phyloP scores from a whole-genome alignment of 495 filamentous ascomycete genomes.

The Aspergillus ostianus region DNA sequence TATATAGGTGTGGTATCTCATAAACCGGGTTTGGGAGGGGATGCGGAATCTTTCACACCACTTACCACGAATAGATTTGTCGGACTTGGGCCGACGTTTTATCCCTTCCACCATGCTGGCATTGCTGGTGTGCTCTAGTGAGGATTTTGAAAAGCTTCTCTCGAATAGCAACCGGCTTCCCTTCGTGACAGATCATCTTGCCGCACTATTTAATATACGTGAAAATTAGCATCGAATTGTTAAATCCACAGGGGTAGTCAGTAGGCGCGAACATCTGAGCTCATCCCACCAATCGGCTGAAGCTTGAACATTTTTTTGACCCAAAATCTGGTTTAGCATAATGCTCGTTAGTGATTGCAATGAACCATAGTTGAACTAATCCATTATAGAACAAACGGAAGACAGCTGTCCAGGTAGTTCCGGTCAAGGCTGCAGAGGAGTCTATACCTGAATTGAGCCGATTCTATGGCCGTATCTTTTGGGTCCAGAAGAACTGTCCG shows the following conservation, averaged over 20 bases:
- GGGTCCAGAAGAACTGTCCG: slow-evolving; percentile 52
- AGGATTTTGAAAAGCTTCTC: slow-evolving; percentile 58
- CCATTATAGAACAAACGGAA: not conserved
- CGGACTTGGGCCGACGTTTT: slow-evolving; percentile 59
- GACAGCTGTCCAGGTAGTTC: not conserved
- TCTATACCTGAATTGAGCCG: slow-evolving; percentile 54
- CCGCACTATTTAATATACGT: slow-evolving; percentile 24
- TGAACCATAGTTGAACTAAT: slow-evolving; percentile 8
- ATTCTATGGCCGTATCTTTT: slow-evolving; percentile 57
- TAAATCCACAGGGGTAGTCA: not conserved
- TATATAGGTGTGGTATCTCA: not conserved
- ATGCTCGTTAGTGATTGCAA: slow-evolving; percentile 5
- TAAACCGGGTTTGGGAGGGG: not conserved
- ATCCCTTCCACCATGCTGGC: slow-evolving; percentile 59
- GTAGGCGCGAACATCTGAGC: slow-evolving; percentile 33
- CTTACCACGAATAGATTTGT: slow-evolving; percentile 57
- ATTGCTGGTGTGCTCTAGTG: slow-evolving; percentile 55
- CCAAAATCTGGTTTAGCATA: slow-evolving; percentile 46
- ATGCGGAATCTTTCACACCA: not conserved
- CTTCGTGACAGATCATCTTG: slow-evolving; percentile 56
- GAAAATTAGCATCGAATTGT: slow-evolving; percentile 15
- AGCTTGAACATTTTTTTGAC: slow-evolving; percentile 62
- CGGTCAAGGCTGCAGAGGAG: not conserved
- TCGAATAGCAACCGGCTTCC: slow-evolving; percentile 59
- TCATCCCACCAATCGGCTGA: slow-evolving; percentile 35